These are phyloP conservation scores for Rhytidiadelphus loreus DNA, from an alignment of 225 moss, liverwort and hornwort species.

Conservation along the genomic window DNA sequence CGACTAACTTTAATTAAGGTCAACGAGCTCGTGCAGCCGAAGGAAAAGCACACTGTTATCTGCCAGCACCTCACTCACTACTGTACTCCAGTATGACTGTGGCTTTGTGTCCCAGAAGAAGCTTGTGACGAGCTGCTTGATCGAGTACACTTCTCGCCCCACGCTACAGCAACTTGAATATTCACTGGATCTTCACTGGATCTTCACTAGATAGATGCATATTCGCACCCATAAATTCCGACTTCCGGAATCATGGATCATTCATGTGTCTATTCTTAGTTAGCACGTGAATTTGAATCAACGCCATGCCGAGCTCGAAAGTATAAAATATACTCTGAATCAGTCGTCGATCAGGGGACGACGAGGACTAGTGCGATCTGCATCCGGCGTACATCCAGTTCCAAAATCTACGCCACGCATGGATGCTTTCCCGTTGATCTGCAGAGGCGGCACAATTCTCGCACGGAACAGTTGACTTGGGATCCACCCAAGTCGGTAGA, in stretches of 20 bases:
- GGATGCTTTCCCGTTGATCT: too few relatives aligned
- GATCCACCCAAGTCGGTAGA: not conserved
- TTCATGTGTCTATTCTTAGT: not conserved
- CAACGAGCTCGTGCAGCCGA: not conserved
- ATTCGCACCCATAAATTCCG: not conserved
- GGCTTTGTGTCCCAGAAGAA: not conserved
- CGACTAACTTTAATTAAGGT: not conserved
- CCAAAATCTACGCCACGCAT: not conserved
- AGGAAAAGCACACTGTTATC: not conserved
- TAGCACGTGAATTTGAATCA: not conserved
- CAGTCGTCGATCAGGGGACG: not conserved
- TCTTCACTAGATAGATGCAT: not conserved
- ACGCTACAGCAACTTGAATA: not conserved
- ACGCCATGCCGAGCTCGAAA: not conserved
- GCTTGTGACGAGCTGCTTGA: not conserved
- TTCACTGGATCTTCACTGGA: too few relatives aligned
- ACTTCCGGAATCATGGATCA: not conserved
- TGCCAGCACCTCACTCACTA: too few relatives aligned
- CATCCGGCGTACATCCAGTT: too few relatives aligned
- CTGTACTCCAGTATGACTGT: not conserved
- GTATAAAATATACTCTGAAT: not conserved
- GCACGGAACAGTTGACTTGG: not conserved
- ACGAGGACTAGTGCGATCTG: not conserved
- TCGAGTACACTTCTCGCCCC: not conserved
- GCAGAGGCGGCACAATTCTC: not conserved